Conservation (phyloP, 73 alveolate species). For the Paramecium octaurelia region DNA sequence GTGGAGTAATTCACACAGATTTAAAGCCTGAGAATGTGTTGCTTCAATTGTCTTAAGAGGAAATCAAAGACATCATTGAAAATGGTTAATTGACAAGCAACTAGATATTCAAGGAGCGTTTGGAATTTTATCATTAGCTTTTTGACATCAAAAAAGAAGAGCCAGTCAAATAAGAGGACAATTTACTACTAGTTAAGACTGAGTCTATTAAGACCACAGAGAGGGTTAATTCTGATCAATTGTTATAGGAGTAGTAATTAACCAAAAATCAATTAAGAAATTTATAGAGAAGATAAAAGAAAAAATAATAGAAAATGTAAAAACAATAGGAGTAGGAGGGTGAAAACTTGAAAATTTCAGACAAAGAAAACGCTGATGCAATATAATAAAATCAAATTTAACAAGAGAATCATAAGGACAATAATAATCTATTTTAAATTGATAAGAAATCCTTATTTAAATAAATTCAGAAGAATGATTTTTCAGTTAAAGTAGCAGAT, state of each 20-base stretch:
- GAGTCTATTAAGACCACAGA: not conserved
- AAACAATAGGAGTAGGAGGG: not conserved
- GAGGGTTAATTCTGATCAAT: not conserved
- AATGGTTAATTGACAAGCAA: conserved; percentile 50
- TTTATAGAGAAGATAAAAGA: conserved; percentile 16
- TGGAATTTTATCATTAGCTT: conserved; percentile 45
- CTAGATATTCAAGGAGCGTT: conserved; percentile 40
- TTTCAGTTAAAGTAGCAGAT: conserved; percentile 89
- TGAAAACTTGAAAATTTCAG: not conserved
- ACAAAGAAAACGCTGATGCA: not conserved
- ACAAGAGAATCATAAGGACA: not conserved
- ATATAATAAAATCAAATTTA: not conserved
- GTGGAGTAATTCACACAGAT: conserved; percentile 95
- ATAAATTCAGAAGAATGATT: conserved; percentile 1
- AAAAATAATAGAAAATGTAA: conserved; percentile 5
- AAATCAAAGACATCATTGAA: conserved; percentile 52
- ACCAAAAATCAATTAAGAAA: conserved; percentile 12
- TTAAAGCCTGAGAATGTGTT: conserved; percentile 65
- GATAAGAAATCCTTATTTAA: not conserved
- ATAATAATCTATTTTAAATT: not conserved
- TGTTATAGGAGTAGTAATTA: not conserved
- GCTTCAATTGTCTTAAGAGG: conserved; percentile 50
- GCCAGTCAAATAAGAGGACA: not conserved
- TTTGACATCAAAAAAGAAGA: conserved; percentile 40
- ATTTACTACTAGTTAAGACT: not conserved